These are phyloP conservation scores for Xylaria flabelliformis DNA, from an alignment of 495 filamentous ascomycete species.

Conservation along the genomic window DNA sequence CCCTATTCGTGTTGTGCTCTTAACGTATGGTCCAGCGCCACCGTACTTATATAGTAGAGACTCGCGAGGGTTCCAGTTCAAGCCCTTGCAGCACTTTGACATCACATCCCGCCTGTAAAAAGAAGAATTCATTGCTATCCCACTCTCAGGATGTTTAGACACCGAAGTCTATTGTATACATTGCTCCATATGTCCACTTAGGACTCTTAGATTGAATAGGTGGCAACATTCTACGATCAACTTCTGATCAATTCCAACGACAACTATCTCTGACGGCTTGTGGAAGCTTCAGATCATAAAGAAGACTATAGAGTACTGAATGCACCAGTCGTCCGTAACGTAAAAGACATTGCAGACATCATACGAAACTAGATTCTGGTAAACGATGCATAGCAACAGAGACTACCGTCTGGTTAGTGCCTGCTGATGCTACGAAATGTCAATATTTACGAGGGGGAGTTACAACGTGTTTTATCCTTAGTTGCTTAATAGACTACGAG, in stretches of 20 bases:
- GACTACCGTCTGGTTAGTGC: not conserved
- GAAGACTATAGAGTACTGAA: not conserved
- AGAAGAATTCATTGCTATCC: too few relatives aligned
- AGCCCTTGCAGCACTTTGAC: too few relatives aligned
- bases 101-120: too few relatives aligned
- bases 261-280: not conserved
- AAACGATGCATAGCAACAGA: not conserved
- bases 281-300: not conserved
- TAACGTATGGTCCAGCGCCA: too few relatives aligned
- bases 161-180: too few relatives aligned
- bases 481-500: not conserved
- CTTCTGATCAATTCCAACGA: not conserved
- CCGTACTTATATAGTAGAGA: too few relatives aligned
- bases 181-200: too few relatives aligned
- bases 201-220: too few relatives aligned
- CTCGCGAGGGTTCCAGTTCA: too few relatives aligned
- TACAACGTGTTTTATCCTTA: not conserved
- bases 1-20: too few relatives aligned
- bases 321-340: not conserved
- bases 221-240: too few relatives aligned
- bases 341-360: not conserved
- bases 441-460: not conserved
- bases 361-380: not conserved
- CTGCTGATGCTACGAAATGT: not conserved
- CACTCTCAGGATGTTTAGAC: too few relatives aligned